Evolutionary conservation across 2,329 filamentous ascomycete genomes (phyloP).

Genomic region (Colletotrichum godetiae): DNA sequence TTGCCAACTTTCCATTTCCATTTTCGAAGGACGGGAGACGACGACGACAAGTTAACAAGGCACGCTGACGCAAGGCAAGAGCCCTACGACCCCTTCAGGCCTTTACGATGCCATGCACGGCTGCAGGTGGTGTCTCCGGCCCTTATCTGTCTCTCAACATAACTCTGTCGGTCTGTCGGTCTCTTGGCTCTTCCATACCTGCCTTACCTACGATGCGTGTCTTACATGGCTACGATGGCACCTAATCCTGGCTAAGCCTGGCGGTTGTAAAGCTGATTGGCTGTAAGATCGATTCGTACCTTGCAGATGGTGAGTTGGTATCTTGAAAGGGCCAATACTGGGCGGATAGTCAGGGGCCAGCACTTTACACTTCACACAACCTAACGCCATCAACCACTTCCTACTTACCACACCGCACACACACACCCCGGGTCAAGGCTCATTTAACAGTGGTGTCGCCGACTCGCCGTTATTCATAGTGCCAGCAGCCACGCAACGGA

Average conservation of each 20-base stretch:
- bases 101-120: too few species aligned
- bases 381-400: background rate
- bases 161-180: background rate
- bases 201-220: background rate
- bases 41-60: background rate
- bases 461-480: background rate
- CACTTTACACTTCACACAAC: too few species aligned
- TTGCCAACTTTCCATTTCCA: background rate
- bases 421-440: background rate
- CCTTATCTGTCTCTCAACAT: background rate
- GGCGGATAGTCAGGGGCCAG: background rate
- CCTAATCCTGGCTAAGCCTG: background rate
- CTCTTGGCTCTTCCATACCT: background rate
- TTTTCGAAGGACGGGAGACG: too few species aligned
- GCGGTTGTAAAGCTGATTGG: conserved; percentile 24
- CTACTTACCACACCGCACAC: background rate
- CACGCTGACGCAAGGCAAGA: background rate
- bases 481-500: background rate
- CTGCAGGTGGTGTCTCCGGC: too few species aligned
- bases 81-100: background rate
- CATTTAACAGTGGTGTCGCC: background rate
- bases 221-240: too few species aligned
- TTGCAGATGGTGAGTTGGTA: conserved; percentile 11
- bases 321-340: conserved; percentile 11
- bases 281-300: background rate